Evolutionary conservation across 768 basidiomycete species (phyloP), one percentile per base, ranked within the genome.

Genomic region (Artomyces pyxidatus): DNA sequence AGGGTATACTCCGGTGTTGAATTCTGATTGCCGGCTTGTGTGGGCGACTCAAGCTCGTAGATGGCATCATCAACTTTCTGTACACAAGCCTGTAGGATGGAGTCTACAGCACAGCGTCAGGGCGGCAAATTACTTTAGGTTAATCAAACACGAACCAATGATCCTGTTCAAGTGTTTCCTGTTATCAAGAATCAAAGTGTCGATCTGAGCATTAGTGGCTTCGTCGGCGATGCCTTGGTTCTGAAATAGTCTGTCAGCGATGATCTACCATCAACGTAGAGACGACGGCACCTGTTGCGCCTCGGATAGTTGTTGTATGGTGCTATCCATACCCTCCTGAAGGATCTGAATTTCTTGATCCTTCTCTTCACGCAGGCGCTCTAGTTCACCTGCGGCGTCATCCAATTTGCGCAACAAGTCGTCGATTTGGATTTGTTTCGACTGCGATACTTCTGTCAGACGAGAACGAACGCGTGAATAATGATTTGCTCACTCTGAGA

Each of bases 1-100:
- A 97, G 72, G 1, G 93, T 95, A 64, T 98, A 98, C 64, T 97
- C 95, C 3, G 96, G 96, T 0, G 96, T 98, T n/a, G 95, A 91
- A 62, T 89, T 95, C 58, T 85, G 77, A 67, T 98, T 97, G 30
- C 95, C 96, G 4, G 87, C 86, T 59, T 92, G 89, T 35, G 88
- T 86, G 2, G 92, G 91, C 3, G 96, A 96, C 66, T 99, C 95
- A 37, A 99, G 77, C 65, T 98, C 96, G 67, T 98, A 99, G 58
- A 98, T 89, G 5, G 91, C 79, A 60, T 98, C 94, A 57, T 99
- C 96, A 22, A 99, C 85, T 67, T 98, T 98, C 57, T 93, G 88
- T 26, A 96, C 86, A 64, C 95, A 97, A 3, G 91, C 88, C 63
- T 96, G 90, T 19, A 99, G 71, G 62, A 98, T 25, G 29, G 47